These are phyloP conservation scores for Aspergillus niger DNA, from an alignment of 2,329 filamentous ascomycete species.

Conservation along the genomic window DNA sequence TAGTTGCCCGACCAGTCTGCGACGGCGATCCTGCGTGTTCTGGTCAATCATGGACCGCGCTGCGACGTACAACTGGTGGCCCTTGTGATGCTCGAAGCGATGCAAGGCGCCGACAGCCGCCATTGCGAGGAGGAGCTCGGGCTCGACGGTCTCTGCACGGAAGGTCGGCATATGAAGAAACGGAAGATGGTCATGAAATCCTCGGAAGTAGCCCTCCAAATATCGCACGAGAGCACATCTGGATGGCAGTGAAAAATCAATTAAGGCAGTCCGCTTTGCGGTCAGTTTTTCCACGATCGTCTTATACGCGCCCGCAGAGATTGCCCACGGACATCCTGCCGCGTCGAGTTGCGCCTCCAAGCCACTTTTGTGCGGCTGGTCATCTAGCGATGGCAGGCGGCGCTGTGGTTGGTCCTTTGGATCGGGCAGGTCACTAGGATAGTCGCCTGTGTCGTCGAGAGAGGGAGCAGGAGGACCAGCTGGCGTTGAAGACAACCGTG, in stretches of 20 bases:
- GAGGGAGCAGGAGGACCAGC: not conserved
- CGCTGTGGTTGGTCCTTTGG: not conserved
- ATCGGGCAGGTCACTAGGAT: not conserved
- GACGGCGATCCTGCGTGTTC: not conserved
- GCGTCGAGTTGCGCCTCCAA: not conserved
- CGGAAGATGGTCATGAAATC: conserved; percentile 61
- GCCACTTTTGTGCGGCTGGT: not conserved
- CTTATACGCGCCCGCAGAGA: not conserved
- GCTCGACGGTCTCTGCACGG: conserved; percentile 57
- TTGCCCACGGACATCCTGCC: not conserved
- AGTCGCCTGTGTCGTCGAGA: not conserved
- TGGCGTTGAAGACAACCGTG: not conserved
- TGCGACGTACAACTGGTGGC: conserved; percentile 11
- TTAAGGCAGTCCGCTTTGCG: not conserved
- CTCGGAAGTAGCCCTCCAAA: conserved; percentile 66
- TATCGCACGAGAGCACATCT: conserved; percentile 67
- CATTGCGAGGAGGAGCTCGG: conserved; percentile 67
- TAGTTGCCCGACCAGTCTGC: not conserved
- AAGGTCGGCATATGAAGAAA: conserved; percentile 68
- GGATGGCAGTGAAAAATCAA: conserved; percentile 53
- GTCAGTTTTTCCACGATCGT: not conserved
- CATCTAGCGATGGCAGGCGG: not conserved
- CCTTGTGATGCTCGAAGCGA: conserved; percentile 43
- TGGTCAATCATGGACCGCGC: not conserved
- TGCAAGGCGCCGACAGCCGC: conserved; percentile 56